Evolutionary conservation across 1,139 yeast species (phyloP).

Genomic region (Debaryomyces sp.): DNA sequence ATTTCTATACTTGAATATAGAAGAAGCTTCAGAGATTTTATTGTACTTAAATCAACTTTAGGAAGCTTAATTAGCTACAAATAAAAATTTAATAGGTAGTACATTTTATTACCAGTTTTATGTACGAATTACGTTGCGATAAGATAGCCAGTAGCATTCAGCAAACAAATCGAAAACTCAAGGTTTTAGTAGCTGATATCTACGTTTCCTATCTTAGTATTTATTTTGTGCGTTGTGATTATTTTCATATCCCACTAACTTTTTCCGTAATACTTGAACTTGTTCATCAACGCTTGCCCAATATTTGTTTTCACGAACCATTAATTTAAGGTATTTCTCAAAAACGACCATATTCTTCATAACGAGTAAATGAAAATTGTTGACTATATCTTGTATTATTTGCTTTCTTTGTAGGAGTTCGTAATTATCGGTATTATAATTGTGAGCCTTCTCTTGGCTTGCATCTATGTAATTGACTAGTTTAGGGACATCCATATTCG

Average conservation of each 20-base stretch:
- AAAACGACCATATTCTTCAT: slow-evolving; percentile 32
- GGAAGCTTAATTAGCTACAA: too few relatives aligned
- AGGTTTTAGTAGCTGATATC: neutral
- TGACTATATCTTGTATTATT: slow-evolving; percentile 19
- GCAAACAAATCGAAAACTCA: too few relatives aligned
- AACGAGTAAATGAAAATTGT: slow-evolving; percentile 24
- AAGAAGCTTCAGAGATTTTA: too few relatives aligned
- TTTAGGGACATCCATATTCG: slow-evolving; percentile 20
- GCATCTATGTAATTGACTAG: slow-evolving; percentile 24
- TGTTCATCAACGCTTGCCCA: slow-evolving; percentile 26
- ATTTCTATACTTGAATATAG: too few relatives aligned
- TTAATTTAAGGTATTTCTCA: slow-evolving; percentile 27
- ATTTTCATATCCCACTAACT: slow-evolving; percentile 12
- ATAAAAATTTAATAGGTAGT: too few relatives aligned
- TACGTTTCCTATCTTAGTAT: slow-evolving; percentile 7
- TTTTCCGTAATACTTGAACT: slow-evolving; percentile 15
- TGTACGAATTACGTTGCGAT: neutral
- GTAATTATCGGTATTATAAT: slow-evolving; percentile 16
- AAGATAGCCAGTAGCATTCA: neutral
- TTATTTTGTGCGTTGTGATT: slow-evolving; percentile 6
- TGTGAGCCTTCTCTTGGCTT: slow-evolving; percentile 21
- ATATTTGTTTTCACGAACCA: slow-evolving; percentile 27
- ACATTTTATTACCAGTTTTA: too few relatives aligned
- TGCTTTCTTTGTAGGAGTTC: slow-evolving; percentile 13
- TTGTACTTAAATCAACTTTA: too few relatives aligned